Evolutionary conservation across 495 filamentous ascomycete species (phyloP).

Genomic region (Penicillium macrosclerotiorum): DNA sequence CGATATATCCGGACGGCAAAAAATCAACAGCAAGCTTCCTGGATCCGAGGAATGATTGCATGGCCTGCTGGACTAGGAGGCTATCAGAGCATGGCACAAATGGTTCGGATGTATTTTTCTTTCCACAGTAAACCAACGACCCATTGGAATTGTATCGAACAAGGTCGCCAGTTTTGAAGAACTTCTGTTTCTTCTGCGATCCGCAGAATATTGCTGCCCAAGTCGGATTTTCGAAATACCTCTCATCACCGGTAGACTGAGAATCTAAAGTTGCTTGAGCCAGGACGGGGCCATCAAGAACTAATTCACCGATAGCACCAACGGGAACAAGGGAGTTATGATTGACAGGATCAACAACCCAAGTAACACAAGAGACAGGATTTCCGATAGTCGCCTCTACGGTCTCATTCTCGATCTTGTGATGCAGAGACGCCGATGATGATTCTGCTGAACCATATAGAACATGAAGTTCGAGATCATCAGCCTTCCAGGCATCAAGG

Average conservation of each 20-base stretch:
- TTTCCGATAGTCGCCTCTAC: constrained; percentile 24
- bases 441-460: constrained; percentile 40
- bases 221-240: constrained; percentile 50
- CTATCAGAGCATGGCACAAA: constrained; percentile 47
- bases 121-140: constrained; percentile 41
- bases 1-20: too few relatives aligned
- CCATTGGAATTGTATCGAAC: constrained; percentile 53
- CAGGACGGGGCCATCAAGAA: constrained; percentile 60
- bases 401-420: not conserved
- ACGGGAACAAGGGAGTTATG: constrained; percentile 53
- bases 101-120: constrained; percentile 46
- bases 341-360: constrained; percentile 58
- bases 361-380: constrained; percentile 30
- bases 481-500: constrained; percentile 21
- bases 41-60: constrained; percentile 12
- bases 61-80: constrained; percentile 43
- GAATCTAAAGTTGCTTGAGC: constrained; percentile 49
- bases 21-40: constrained; percentile 27
- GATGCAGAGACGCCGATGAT: constrained; percentile 29
- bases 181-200: constrained; percentile 3
- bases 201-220: constrained; percentile 32
- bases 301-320: constrained; percentile 58
- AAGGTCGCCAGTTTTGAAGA: constrained; percentile 53
- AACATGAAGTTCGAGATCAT: constrained; percentile 28
- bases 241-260: constrained; percentile 25